Base-by-base conservation (phyloP, 768 basidiomycete genomes). In the Dacryopinax primogenitus region DNA sequence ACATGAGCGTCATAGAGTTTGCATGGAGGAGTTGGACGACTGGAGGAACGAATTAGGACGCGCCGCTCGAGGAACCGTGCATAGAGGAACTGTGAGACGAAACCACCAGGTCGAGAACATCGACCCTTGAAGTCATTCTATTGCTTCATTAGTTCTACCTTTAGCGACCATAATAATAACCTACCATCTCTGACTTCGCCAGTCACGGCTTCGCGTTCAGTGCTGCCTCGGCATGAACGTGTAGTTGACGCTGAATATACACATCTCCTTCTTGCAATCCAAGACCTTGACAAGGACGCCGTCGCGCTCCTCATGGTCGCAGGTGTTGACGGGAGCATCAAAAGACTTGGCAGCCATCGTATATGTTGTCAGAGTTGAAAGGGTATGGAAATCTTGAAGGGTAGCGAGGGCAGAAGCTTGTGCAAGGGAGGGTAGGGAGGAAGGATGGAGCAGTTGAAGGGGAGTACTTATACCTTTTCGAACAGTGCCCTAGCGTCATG, bases 281-380 rank as follows among this genome's bases (percentile, higher is more conserved):
- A 58, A 30, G 4, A 30, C 11, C 51, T 58, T 58, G 51, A 58
- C 51, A 9, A 58, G 51, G 13, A 58, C 51, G 13, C 51, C 51
- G 51, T 58, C 51, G 51, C 51, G 51, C 30, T 58, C 51, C 51
- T 58, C 51, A 21, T 58, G 51, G 7, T 58, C 51, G 51, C 51
- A 58, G 51, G 51, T 58, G 51, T 58, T 58, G 51, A 58, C 51
- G 51, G 51, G 51, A 3, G 30, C 26, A 21, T 23, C 51, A 21
- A 58, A 58, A 30, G 51, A 28, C 26, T 58, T 23, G 9, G 51
- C 51, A 21, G 51, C 51, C 51, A 58, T 58, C 7, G n/a, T 28
- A 58, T 58, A 7, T 44, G 41, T 3, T 37, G n/a, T n/a, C n/a
- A n/a, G n/a, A n/a, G n/a, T 37, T 37, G 45, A 18, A 28, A 28